Percentiles rank a stretch among this genome's conserved stretches.
Conservation (phyloP, 2,329 filamentous ascomycete genomes). For the Ceratocystis variospora region DNA sequence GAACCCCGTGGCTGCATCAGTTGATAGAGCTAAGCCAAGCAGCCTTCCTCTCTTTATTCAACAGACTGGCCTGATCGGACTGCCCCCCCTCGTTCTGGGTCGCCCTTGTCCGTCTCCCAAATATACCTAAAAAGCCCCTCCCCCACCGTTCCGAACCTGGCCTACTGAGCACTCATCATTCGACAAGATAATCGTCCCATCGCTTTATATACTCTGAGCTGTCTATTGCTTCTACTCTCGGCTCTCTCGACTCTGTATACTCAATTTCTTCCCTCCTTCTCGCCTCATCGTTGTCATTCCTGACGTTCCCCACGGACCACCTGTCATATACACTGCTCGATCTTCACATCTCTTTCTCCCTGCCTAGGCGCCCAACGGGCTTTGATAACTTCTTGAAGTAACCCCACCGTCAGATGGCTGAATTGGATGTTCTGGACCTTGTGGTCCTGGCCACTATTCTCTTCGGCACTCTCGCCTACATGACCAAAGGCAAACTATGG, state of each 20-base stretch:
- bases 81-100: neutral
- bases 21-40: neutral
- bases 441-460: slow-evolving; percentile 77
- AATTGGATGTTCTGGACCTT: slow-evolving; percentile 91
- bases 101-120: neutral
- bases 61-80: neutral
- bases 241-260: neutral
- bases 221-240: neutral
- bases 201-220: neutral
- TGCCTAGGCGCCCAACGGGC: neutral
- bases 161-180: neutral
- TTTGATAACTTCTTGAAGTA: neutral
- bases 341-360: neutral
- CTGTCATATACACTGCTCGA: neutral
- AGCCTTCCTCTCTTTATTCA: neutral
- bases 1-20: neutral
- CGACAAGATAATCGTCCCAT: neutral
- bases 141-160: neutral
- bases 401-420: slow-evolving; percentile 54
- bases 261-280: neutral
- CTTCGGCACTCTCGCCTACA: slow-evolving; percentile 80
- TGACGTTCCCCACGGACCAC: neutral
- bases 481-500: slow-evolving; percentile 96
- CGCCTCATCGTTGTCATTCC: neutral
- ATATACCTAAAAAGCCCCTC: neutral